Percentiles rank a stretch among this genome's conserved stretches.
Conservation (phyloP, 1,284 basidiomycete species). For the Trichosporon sp. region DNA sequence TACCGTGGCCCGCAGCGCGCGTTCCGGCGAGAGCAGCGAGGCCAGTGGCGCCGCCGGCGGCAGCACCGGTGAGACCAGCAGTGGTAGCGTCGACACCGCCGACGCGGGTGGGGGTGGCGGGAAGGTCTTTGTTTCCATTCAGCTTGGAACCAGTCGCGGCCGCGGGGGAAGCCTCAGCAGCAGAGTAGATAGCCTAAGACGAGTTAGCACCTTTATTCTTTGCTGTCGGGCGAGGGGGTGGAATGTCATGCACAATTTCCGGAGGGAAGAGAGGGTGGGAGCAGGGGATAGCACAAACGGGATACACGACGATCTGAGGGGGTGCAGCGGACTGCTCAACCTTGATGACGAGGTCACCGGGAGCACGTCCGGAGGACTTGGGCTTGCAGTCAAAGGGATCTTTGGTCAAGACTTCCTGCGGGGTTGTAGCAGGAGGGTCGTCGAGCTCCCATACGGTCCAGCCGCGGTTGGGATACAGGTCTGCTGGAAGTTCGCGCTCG, state of each 20-base stretch:
- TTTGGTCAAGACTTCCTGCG: neutral
- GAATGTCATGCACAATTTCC: constrained; percentile 36
- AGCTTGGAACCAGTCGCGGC: constrained; percentile 25
- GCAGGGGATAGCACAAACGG: constrained; percentile 23
- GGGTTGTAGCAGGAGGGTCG: constrained; percentile 2
- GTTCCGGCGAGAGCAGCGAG: constrained; percentile 23
- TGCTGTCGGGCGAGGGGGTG: constrained; percentile 6
- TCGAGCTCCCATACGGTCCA: constrained; percentile 43
- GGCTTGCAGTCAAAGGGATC: neutral
- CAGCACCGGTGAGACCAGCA: constrained; percentile 8
- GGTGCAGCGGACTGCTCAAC: constrained; percentile 1
- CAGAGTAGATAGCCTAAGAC: constrained; percentile 43
- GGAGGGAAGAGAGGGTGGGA: constrained; percentile 22
- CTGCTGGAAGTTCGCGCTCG: constrained; percentile 43
- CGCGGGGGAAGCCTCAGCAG: constrained; percentile 45
- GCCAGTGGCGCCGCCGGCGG: constrained; percentile 22
- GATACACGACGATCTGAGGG: constrained; percentile 21
- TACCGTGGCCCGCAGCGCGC: constrained; percentile 23
- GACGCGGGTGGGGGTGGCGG: constrained; percentile 24
- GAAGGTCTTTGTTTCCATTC: constrained; percentile 25
- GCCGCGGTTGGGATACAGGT: constrained; percentile 47
- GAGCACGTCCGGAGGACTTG: neutral
- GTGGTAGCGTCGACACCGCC: neutral
- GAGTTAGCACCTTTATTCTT: constrained; percentile 27
- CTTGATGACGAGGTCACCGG: constrained; percentile 20